phyloP scores from a whole-genome alignment of 257 asterid species.

The Solanum bulbocastanum region DNA sequence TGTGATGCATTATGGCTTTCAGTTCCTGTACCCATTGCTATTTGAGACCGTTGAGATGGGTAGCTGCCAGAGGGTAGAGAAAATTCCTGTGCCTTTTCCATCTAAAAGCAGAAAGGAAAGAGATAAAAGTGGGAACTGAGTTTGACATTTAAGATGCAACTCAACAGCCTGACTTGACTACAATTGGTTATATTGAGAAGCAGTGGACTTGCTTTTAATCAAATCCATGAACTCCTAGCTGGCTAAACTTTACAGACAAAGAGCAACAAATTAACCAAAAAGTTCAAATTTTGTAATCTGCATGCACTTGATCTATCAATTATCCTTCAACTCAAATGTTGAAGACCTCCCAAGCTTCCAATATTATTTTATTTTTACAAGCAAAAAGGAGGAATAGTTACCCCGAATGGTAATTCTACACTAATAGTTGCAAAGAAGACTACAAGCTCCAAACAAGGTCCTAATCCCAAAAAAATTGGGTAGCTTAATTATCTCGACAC shows the following conservation, averaged over 20 bases:
- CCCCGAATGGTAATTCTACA: background rate
- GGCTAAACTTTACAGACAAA: background rate
- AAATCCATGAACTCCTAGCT: background rate
- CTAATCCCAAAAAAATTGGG: background rate
- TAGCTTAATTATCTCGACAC: background rate
- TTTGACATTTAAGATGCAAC: background rate
- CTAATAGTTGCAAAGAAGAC: background rate
- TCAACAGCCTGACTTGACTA: background rate
- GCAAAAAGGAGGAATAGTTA: background rate
- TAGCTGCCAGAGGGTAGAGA: constrained; percentile 38
- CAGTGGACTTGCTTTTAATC: background rate
- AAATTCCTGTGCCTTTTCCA: constrained; percentile 64
- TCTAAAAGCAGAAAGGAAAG: constrained; percentile 29
- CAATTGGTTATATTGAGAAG: background rate
- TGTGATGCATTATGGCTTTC: constrained; percentile 39
- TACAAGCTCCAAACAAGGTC: background rate
- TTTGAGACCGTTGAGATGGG: constrained; percentile 38
- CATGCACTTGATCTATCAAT: background rate
- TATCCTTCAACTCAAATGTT: background rate
- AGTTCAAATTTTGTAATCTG: background rate
- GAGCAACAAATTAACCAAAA: background rate
- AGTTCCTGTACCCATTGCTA: constrained; percentile 29
- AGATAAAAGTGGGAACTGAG: background rate
- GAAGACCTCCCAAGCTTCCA: background rate
- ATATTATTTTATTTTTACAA: background rate